Base-by-base conservation (phyloP, 75 land plant genomes). In the Cunninghamia lanceolata region DNA sequence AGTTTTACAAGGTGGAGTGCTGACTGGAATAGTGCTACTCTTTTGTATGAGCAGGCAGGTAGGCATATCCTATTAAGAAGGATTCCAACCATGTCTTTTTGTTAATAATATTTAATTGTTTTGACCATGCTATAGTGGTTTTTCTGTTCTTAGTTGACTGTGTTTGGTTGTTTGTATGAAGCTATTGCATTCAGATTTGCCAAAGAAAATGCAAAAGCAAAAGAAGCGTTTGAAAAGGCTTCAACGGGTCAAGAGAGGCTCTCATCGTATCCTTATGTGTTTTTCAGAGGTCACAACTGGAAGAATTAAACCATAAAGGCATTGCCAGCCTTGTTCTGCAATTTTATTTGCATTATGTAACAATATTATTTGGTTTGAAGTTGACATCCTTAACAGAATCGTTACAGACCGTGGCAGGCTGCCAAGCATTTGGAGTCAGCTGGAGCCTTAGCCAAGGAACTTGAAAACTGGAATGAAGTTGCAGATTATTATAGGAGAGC, bases 401-500 rank as follows among this genome's bases (percentile, higher is more conserved):
- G 32, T 80, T 10, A 52, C 52, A 98, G 99, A 50, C 99, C 95
- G 30, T 98, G 99, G 99, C 94, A 94, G 89, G 99, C 99, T 85
- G 99, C 95, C 30, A 98, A 98, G 87, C 97, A 95, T 86, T 90
- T 96, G 97, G 99, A 98, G 84, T 88, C 95, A 68, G 99, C 97
- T 83, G 99, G 93, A 83, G 92, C 87, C 71, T 79, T 95, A 5
- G 99, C 99, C 74, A 96, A 96, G 90, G 99, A 98, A 70, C 88
- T 95, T 74, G 86, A 91, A 1, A 88, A 76, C 32, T 93, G 91
- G 93, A 90, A 83, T 82, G 97, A 98, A 91, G 96, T 95, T 63
- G 86, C 92, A 76, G 99, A 94, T 52, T 87, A 88, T 40, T 96
- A 92, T 74, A 93, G 89, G 87, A 92, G 88, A 86, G 99, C 99